phyloP scores from a whole-genome alignment of 306 rosid genomes.

The Vachellia pachyceras region DNA sequence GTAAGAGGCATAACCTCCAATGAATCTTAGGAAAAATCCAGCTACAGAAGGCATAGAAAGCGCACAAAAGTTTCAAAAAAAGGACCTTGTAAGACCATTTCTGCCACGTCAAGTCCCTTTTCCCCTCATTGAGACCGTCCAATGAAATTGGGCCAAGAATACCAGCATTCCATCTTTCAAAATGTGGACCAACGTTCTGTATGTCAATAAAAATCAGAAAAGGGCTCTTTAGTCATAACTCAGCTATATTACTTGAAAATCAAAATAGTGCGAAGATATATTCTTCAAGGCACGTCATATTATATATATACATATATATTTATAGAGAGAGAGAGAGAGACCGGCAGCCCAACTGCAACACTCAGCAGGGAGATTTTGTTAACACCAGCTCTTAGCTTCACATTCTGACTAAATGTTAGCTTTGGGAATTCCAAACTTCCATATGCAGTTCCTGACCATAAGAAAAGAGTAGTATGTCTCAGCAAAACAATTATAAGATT shows the following conservation, averaged over 20 bases:
- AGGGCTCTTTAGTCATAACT: conserved; percentile 27
- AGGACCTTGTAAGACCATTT: conserved; percentile 97
- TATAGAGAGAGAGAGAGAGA: conserved; percentile 33
- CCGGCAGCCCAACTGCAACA: conserved; percentile 98
- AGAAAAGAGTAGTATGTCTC: conserved; percentile 27
- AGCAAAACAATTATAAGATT: conserved; percentile 20
- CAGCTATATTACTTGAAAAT: conserved; percentile 15
- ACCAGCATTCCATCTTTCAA: conserved; percentile 98
- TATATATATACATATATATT: too few relatives aligned
- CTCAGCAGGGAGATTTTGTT: conserved; percentile 91
- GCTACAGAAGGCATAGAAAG: conserved; percentile 15
- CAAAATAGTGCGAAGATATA: not conserved
- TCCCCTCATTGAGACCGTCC: conserved; percentile 88
- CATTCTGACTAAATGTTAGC: conserved; percentile 70
- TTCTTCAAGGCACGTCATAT: not conserved
- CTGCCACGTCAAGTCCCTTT: conserved; percentile 97
- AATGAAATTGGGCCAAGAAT: conserved; percentile 89
- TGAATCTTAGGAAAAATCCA: conserved; percentile 37
- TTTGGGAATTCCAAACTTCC: conserved; percentile 96
- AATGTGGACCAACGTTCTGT: conserved; percentile 98
- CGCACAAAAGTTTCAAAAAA: conserved; percentile 8
- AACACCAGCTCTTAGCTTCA: conserved; percentile 79
- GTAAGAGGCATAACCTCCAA: conserved; percentile 22
- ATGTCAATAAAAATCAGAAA: conserved; percentile 14
- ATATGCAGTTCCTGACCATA: conserved; percentile 73